Evolutionary conservation across 768 basidiomycete species (phyloP), one percentile per base, ranked within the genome.

Genomic region (Serendipita vermifera): DNA sequence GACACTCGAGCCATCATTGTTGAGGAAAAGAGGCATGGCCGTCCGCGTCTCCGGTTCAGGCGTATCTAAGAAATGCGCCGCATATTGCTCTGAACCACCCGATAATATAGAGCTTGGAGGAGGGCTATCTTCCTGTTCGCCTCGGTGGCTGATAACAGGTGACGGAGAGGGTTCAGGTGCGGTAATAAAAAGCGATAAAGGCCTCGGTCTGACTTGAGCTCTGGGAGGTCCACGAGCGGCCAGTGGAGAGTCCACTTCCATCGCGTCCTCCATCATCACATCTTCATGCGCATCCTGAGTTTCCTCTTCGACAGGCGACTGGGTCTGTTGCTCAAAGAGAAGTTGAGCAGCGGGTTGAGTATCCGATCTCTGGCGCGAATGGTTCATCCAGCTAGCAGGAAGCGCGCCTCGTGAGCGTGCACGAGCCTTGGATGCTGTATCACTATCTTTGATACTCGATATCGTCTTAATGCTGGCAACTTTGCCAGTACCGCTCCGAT

Each of bases 1-100:
- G 63, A 70, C 66, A 59, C 63, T 48, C 58, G 38, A 71, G 68
- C 41, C 67, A 65, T 58, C 71, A 75, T 17, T 77, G 77, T 53
- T 63, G 64, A 11, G 67, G 66, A 38, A 35, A 24, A 57, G 58
- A 41, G 15, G 76, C 75, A 64, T 90, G 87, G 33, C 89, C 76
- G 60, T 90, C 87, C 87, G 89, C 90, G 29, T 81, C 82, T 67
- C 71, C 86, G 75, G 61, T 80, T 77, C 38, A 69, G 70, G 27
- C 76, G 73, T 24, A 72, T 64, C 53, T 77, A 75, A 14, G 73
- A 66, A 6, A 71, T 68, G 39, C 68, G 65, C 59, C 69, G 68
- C 15, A 71, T 69, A 71, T 74, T 57, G 51, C 51, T 31, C 33
- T 31, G 27, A 29, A 22, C 9, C 56, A 26, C 58, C 65, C 38